These are phyloP conservation scores for Penicillium sp. DNA, from an alignment of 2,329 filamentous ascomycete genomes.

Conservation along the genomic window DNA sequence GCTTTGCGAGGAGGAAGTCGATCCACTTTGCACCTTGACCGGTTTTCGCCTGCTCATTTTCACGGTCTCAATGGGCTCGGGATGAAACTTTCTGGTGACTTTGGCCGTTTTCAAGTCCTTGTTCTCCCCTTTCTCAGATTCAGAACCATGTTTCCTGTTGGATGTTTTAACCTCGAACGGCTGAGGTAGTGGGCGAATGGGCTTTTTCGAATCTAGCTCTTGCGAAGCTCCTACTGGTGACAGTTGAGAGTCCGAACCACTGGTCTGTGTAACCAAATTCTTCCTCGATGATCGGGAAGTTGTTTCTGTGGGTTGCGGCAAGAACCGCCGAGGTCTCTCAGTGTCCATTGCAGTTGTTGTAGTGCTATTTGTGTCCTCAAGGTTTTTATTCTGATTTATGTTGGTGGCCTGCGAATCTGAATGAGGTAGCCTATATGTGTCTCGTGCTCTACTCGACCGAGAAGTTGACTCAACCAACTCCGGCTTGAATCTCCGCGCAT, in stretches of 20 bases:
- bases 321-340: constrained; percentile 22
- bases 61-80: constrained; percentile 30
- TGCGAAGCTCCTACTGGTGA: background rate
- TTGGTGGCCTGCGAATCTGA: background rate
- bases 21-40: constrained; percentile 37
- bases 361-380: background rate
- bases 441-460: constrained; percentile 19
- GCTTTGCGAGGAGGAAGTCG: background rate
- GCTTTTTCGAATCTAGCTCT: constrained; percentile 4
- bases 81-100: constrained; percentile 25
- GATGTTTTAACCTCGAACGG: constrained; percentile 4
- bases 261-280: constrained; percentile 9
- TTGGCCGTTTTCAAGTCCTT: background rate
- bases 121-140: background rate
- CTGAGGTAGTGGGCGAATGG: background rate
- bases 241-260: background rate
- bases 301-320: constrained; percentile 43
- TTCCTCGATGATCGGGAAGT: constrained; percentile 37
- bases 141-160: constrained; percentile 16
- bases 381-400: background rate
- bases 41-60: constrained; percentile 27
- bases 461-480: constrained; percentile 33
- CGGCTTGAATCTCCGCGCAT: constrained; percentile 25
- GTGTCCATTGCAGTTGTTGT: background rate
- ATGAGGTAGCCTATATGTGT: background rate